Conservation (phyloP, 257 asterid genomes). For the Agastache rugosa region DNA sequence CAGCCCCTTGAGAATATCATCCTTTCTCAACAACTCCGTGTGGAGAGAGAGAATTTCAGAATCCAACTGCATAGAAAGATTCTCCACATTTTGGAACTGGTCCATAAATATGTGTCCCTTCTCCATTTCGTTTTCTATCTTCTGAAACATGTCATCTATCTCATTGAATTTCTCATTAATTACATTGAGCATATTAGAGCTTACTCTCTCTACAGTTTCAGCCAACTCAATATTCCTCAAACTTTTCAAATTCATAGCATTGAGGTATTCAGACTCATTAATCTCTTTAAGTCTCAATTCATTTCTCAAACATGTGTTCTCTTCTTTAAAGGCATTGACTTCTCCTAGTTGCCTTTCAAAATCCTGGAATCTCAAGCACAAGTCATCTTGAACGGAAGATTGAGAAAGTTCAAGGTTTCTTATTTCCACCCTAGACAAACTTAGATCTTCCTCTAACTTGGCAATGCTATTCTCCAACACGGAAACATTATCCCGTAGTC, state of each 20-base stretch:
- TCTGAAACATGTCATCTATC: conserved; percentile 51
- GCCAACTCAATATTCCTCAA: conserved; percentile 42
- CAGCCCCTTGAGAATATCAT: conserved; percentile 78
- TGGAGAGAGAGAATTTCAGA: conserved; percentile 54
- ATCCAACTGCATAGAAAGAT: conserved; percentile 58
- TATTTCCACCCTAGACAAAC: conserved; percentile 40
- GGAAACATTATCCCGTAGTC: conserved; percentile 41
- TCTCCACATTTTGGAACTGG: conserved; percentile 63
- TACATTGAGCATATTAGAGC: conserved; percentile 46
- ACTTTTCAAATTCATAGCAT: conserved; percentile 41
- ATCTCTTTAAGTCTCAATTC: conserved; percentile 50
- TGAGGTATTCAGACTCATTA: conserved; percentile 45
- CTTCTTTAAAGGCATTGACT: conserved; percentile 48
- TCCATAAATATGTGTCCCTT: conserved; percentile 45
- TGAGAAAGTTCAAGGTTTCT: conserved; percentile 45
- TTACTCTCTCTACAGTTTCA: conserved; percentile 39
- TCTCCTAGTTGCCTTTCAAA: conserved; percentile 49
- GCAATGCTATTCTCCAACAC: conserved; percentile 49
- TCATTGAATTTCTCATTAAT: conserved; percentile 41
- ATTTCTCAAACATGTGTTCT: conserved; percentile 53
- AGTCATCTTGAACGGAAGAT: conserved; percentile 42
- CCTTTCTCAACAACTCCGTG: conserved; percentile 77
- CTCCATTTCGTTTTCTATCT: conserved; percentile 51
- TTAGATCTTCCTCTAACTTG: conserved; percentile 52
- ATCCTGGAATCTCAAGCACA: conserved; percentile 48